These are phyloP conservation scores for Irpex sp. DNA, from an alignment of 1,284 basidiomycete genomes.

Conservation along the genomic window DNA sequence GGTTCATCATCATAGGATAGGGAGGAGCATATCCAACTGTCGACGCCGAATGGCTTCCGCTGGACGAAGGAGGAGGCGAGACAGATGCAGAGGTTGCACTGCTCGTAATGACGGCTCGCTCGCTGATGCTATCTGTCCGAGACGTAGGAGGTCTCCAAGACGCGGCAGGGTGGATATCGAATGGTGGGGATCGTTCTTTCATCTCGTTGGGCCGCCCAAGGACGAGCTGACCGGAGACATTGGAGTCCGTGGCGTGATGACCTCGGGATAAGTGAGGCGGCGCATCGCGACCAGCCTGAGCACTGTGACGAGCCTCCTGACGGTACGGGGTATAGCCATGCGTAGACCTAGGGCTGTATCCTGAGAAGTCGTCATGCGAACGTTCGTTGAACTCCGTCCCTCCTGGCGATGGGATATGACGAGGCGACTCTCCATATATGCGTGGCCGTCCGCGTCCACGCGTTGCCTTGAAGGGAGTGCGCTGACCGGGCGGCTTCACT, in stretches of 20 bases:
- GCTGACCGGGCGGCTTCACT: conserved; percentile 23
- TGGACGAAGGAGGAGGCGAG: conserved; percentile 15
- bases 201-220: neutral
- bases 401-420: neutral
- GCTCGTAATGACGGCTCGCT: conserved; percentile 4
- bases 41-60: conserved; percentile 13
- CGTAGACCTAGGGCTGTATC: neutral
- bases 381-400: neutral
- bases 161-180: neutral
- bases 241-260: neutral
- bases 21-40: conserved; percentile 13
- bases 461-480: conserved; percentile 16
- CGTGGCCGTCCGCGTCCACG: neutral
- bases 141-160: neutral
- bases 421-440: neutral
- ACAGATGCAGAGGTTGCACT: conserved; percentile 9
- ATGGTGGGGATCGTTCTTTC: neutral
- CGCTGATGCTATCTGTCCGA: conserved; percentile 7
- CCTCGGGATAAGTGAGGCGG: neutral
- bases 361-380: neutral
- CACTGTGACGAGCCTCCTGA: neutral
- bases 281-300: neutral
- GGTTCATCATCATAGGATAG: conserved; percentile 27
- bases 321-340: neutral
- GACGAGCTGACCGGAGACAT: too few species aligned